phyloP scores from a whole-genome alignment of 306 rosid species.

The Macrotyloma uniflorum region DNA sequence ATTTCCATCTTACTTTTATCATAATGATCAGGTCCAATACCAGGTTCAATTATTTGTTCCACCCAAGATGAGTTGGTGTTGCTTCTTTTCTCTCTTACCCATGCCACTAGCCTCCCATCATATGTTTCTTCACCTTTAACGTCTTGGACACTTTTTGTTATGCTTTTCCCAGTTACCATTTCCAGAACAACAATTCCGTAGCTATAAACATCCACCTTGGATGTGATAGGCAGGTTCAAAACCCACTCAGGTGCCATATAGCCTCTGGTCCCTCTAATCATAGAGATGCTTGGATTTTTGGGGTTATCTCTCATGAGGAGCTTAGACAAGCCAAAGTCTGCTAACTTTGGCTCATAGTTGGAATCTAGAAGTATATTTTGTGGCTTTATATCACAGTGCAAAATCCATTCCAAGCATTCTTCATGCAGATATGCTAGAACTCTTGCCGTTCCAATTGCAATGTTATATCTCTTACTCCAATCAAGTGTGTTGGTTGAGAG shows the following conservation, averaged over 20 bases:
- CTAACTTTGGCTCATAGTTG: slow-evolving; percentile 34
- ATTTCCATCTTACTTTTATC: slow-evolving; percentile 41
- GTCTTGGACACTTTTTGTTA: not conserved
- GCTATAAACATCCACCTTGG: slow-evolving; percentile 43
- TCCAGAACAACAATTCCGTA: slow-evolving; percentile 42
- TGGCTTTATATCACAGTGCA: slow-evolving; percentile 43
- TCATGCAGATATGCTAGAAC: slow-evolving; percentile 41
- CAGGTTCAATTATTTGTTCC: slow-evolving; percentile 45
- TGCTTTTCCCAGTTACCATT: slow-evolving; percentile 30
- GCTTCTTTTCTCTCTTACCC: slow-evolving; percentile 48
- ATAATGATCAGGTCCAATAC: slow-evolving; percentile 36
- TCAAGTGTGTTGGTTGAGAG: slow-evolving; percentile 24
- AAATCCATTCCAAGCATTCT: slow-evolving; percentile 42
- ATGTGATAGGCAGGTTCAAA: slow-evolving; percentile 34
- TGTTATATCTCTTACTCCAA: slow-evolving; percentile 35
- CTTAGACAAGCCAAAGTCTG: slow-evolving; percentile 44
- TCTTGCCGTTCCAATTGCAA: slow-evolving; percentile 37
- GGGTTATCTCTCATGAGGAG: slow-evolving; percentile 17
- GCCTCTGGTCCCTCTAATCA: slow-evolving; percentile 40
- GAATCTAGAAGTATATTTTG: slow-evolving; percentile 39
- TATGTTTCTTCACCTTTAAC: slow-evolving; percentile 11
- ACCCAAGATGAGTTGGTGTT: slow-evolving; percentile 10
- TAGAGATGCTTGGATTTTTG: slow-evolving; percentile 18
- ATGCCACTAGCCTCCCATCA: slow-evolving; percentile 25
- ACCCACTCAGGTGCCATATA: slow-evolving; percentile 45